phyloP scores from a whole-genome alignment of 2,329 filamentous ascomycete genomes.

The Phaeoacremonium minimum region DNA sequence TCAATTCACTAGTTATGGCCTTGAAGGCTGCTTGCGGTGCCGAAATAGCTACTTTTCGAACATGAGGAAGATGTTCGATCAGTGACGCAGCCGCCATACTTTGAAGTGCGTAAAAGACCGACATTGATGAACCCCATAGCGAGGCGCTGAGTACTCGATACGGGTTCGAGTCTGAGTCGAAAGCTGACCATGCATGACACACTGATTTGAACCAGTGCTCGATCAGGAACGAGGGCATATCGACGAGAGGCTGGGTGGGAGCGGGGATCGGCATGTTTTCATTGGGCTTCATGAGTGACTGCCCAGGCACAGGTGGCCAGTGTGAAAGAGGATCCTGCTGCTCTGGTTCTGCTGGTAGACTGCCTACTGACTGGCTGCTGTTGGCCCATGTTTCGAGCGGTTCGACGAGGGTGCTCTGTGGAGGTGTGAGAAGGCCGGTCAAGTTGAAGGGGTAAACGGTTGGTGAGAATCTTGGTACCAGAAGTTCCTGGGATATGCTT shows the following conservation, averaged over 20 bases:
- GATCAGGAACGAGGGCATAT: slow-evolving; percentile 19
- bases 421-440: neutral
- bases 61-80: slow-evolving; percentile 11
- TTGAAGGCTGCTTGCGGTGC: slow-evolving; percentile 4
- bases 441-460: neutral
- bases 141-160: slow-evolving; percentile 16
- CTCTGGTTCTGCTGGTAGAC: too few relatives aligned
- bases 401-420: neutral
- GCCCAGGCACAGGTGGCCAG: too few relatives aligned
- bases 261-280: neutral
- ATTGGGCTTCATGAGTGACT: neutral
- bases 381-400: neutral
- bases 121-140: slow-evolving; percentile 16
- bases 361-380: neutral
- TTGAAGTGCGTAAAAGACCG: slow-evolving; percentile 19
- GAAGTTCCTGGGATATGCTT: neutral
- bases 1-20: slow-evolving; percentile 27
- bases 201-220: slow-evolving; percentile 24
- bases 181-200: slow-evolving; percentile 19
- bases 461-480: too few relatives aligned
- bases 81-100: slow-evolving; percentile 20
- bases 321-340: too few relatives aligned
- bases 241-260: slow-evolving; percentile 12
- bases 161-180: slow-evolving; percentile 18
- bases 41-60: neutral